Percentiles rank a stretch among this genome's conserved stretches.
Evolutionary conservation across 768 basidiomycete species (phyloP).

Genomic region (Leccinum broughii): DNA sequence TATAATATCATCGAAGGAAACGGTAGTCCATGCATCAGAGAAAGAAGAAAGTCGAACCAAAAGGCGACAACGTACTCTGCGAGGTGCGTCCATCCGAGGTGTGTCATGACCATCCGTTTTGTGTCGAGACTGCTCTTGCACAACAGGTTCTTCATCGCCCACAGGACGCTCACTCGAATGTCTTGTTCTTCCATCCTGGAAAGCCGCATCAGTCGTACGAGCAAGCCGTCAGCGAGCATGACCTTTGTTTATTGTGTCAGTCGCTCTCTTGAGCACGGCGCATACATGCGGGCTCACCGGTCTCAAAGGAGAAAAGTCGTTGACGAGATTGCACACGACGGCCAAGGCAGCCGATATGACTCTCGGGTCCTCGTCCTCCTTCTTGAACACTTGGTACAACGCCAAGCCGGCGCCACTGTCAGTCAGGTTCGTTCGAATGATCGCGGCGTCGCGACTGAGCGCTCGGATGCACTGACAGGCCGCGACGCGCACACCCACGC

Average conservation of each 20-base stretch:
- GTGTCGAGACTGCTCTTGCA: constrained; percentile 59
- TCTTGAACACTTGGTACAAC: constrained; percentile 60
- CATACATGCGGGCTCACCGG: constrained; percentile 41
- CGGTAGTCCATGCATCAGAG: background rate
- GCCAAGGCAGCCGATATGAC: constrained; percentile 71
- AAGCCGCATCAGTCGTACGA: constrained; percentile 63
- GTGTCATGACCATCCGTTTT: constrained; percentile 67
- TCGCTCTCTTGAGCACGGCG: constrained; percentile 3
- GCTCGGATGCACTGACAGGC: constrained; percentile 86
- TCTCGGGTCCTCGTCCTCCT: constrained; percentile 62
- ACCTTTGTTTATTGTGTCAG: constrained; percentile 39
- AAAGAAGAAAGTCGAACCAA: background rate
- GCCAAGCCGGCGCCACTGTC: constrained; percentile 78
- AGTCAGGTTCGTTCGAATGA: constrained; percentile 80
- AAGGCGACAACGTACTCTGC: constrained; percentile 43
- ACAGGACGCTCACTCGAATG: constrained; percentile 70
- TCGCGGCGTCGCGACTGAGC: constrained; percentile 74
- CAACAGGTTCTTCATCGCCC: constrained; percentile 86
- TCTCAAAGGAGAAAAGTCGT: constrained; percentile 81
- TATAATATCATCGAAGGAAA: background rate
- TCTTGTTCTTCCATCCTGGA: constrained; percentile 52
- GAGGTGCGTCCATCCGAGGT: constrained; percentile 65
- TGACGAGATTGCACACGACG: constrained; percentile 83
- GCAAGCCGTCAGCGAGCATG: constrained; percentile 66
- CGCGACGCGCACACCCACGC: constrained; percentile 78